Evolutionary conservation across 768 basidiomycete species (phyloP).

Genomic region (Termitomyces sp.): DNA sequence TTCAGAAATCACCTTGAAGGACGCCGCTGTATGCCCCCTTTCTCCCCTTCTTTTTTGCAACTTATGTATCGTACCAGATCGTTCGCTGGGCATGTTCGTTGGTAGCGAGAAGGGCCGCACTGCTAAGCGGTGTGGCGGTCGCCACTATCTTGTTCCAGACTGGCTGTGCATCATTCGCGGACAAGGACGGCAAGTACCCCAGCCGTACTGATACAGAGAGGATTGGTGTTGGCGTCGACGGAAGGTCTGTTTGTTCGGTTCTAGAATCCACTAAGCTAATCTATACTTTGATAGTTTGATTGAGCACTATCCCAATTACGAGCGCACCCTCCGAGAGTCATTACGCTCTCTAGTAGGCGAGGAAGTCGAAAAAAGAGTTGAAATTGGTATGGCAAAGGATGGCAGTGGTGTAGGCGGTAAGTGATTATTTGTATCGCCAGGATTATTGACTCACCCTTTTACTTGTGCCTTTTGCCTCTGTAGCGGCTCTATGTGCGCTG

Average conservation of each 20-base stretch:
- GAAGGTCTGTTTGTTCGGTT: constrained; percentile 50
- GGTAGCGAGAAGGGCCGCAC: constrained; percentile 79
- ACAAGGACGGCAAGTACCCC: constrained; percentile 28
- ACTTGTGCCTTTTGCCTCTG: too few relatives aligned
- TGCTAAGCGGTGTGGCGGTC: constrained; percentile 82
- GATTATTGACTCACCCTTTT: constrained; percentile 3
- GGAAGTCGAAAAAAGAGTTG: constrained; percentile 74
- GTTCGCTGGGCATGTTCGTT: constrained; percentile 77
- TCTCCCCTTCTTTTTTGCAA: neutral
- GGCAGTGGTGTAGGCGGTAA: constrained; percentile 96
- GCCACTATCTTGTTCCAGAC: constrained; percentile 87
- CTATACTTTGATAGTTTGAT: constrained; percentile 56
- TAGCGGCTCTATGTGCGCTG: constrained; percentile 86
- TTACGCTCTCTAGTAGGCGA: constrained; percentile 74
- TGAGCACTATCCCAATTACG: constrained; percentile 89
- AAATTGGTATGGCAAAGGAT: constrained; percentile 93
- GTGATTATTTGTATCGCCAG: constrained; percentile 22
- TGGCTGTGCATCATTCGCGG: constrained; percentile 52
- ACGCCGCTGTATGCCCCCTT: constrained; percentile 47
- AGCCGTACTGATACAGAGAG: constrained; percentile 35
- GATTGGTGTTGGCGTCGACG: constrained; percentile 88
- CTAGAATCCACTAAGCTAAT: neutral
- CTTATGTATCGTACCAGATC: constrained; percentile 41
- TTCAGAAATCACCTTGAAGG: constrained; percentile 51
- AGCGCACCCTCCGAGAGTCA: constrained; percentile 69